Base-by-base conservation (phyloP, 768 basidiomycete genomes). In the Rhodotorula kratochvilovae region DNA sequence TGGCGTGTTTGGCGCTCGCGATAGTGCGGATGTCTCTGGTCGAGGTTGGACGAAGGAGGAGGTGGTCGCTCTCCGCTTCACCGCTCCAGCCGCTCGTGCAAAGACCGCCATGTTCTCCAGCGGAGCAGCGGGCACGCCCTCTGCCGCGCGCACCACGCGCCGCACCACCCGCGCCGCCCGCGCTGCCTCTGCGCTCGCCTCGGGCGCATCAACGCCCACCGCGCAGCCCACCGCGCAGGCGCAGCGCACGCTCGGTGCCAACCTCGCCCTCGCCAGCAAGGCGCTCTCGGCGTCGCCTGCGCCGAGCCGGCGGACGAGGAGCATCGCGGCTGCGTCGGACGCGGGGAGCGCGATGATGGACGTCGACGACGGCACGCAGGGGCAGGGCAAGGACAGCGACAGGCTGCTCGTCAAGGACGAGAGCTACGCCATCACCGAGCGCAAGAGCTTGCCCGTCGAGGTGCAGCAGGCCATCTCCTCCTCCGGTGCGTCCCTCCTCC, bases 351-450 rank as follows among this genome's bases (percentile, higher is more conserved):
- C 46, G 36, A 67, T 50, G 48, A 27, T 74, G 63, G 68, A 74
- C 12, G 31, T 67, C 59, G 66, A 70, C 8, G 68, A 74, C 21
- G 48, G 39, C 17, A 39, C n/a, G 27, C 27, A 27, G 54, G 16
- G 12, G 53, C 45, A 43, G n/a, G 51, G 29, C 43, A 50, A 27
- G 16, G 39, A 25, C 33, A 27, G 25, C 27, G 67, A 70, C 53
- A 67, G 65, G 59, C 61, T 71, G 21, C 64, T 74, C n/a, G 76
- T 74, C 16, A 63, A 45, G 53, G 73, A 74, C 36, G 67, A 71
- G 12, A 54, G 33, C 39, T 68, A 69, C 39, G 33, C 51, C 31
- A 71, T 76, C 15, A 56, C 68, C 0, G 65, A 74, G 59, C 51
- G 68, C 10, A 70, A 48, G 56, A 50, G 63, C 0, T 39, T 76